Evolutionary conservation across 2,329 filamentous ascomycete species (phyloP).

Genomic region (Pestalotiopsis sp.): DNA sequence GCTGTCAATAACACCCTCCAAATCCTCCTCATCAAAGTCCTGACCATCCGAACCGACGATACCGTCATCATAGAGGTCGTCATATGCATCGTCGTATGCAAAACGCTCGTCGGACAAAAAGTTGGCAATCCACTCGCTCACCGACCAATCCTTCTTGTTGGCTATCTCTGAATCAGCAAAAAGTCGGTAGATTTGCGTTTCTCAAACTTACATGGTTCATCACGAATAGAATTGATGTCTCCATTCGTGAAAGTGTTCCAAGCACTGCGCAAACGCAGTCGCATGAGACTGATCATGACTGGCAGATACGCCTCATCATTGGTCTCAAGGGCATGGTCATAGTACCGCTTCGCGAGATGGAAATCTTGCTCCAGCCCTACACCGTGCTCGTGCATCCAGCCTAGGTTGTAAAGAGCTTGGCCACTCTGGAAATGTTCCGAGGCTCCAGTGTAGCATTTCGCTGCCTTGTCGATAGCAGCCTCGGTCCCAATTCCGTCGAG

Average conservation of each 20-base stretch:
- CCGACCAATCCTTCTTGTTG: slow-evolving; percentile 71
- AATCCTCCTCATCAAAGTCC: slow-evolving; percentile 59
- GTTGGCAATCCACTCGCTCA: slow-evolving; percentile 83
- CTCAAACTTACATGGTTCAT: slow-evolving; percentile 73
- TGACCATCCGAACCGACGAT: slow-evolving; percentile 58
- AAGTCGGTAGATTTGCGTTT: no score
- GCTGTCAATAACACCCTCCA: slow-evolving; percentile 80
- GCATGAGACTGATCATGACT: slow-evolving; percentile 84
- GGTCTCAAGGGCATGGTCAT: slow-evolving; percentile 87
- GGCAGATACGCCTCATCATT: slow-evolving; percentile 94
- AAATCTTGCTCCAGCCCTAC: slow-evolving; percentile 92
- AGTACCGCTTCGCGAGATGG: slow-evolving; percentile 94
- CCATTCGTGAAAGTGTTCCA: slow-evolving; percentile 95
- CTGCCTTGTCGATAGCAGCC: slow-evolving; percentile 79
- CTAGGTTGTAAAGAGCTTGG: slow-evolving; percentile 94
- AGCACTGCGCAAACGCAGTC: slow-evolving; percentile 80
- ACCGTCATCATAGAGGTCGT: slow-evolving; percentile 56
- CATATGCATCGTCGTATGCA: slow-evolving; percentile 59
- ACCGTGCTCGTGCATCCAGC: slow-evolving; percentile 99
- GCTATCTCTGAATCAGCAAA: slow-evolving; percentile 44
- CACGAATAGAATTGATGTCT: slow-evolving; percentile 87
- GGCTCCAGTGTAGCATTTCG: slow-evolving; percentile 88
- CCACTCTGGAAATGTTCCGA: slow-evolving; percentile 90
- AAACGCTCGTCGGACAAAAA: slow-evolving; percentile 74
- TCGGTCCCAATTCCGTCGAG: slow-evolving; percentile 76